Percentiles rank a stretch among this genome's conserved stretches.
phyloP scores from a whole-genome alignment of 441 rosid genomes.

The Adansonia gregorii region DNA sequence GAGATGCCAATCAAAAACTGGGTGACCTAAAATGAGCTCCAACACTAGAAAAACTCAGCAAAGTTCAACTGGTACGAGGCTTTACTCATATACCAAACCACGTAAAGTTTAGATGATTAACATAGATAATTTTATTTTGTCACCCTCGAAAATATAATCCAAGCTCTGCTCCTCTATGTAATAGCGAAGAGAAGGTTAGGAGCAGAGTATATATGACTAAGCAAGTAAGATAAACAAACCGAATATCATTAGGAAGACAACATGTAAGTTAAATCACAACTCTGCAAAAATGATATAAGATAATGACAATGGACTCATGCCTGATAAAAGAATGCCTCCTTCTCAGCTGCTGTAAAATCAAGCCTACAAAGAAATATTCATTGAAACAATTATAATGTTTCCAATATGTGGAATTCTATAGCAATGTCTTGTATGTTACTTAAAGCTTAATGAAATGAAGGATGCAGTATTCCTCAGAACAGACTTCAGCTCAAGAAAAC shows the following conservation, averaged over 20 bases:
- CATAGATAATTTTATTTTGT: neutral
- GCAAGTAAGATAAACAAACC: constrained; percentile 13
- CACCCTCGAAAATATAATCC: constrained; percentile 12
- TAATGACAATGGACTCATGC: constrained; percentile 40
- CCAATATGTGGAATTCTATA: constrained; percentile 22
- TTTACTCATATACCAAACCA: neutral
- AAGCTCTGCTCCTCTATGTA: constrained; percentile 3
- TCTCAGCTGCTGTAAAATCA: constrained; percentile 81
- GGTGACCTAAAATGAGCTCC: constrained; percentile 18
- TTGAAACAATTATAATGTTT: constrained; percentile 19
- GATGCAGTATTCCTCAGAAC: neutral
- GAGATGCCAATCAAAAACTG: constrained; percentile 27
- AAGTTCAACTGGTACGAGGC: neutral
- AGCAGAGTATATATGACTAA: constrained; percentile 14
- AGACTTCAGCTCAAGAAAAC: neutral
- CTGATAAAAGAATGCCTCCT: constrained; percentile 85
- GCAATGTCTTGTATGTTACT: constrained; percentile 4
- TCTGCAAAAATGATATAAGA: neutral
- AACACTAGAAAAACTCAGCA: constrained; percentile 2
- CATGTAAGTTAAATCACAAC: constrained; percentile 19
- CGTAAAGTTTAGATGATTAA: neutral
- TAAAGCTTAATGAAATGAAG: neutral
- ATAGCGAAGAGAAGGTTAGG: neutral
- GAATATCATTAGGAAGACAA: constrained; percentile 6
- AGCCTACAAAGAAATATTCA: constrained; percentile 59